These are phyloP conservation scores for Beta macrorhiza DNA, from an alignment of 179 eudicot genomes.

Conservation along the genomic window DNA sequence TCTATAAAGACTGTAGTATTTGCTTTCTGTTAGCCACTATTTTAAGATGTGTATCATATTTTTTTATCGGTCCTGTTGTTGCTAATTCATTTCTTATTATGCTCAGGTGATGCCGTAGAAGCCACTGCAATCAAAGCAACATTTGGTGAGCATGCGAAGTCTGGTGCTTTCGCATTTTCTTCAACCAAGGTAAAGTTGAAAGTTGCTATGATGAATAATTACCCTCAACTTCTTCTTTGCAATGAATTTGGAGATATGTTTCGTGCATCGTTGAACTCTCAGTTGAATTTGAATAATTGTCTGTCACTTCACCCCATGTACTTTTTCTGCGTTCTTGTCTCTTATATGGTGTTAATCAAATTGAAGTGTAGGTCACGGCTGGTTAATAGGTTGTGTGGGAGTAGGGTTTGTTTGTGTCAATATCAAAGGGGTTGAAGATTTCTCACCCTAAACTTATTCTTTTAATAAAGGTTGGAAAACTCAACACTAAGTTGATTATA, in stretches of 20 bases:
- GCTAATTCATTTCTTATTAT: conserved; percentile 16
- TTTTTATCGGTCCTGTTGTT: not conserved
- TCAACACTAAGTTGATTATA: not conserved
- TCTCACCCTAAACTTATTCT: not conserved
- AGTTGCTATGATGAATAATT: not conserved
- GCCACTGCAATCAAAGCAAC: conserved; percentile 74
- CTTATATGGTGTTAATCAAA: not conserved
- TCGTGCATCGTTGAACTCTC: not conserved
- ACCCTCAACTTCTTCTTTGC: conserved; percentile 2
- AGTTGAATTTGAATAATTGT: not conserved
- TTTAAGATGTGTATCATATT: conserved; percentile 6
- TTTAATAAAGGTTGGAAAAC: not conserved
- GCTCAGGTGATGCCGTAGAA: conserved; percentile 74
- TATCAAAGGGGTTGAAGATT: not conserved
- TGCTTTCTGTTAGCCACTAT: conserved; percentile 2
- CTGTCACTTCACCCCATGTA: not conserved
- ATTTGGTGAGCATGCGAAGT: conserved; percentile 71
- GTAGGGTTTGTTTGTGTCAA: not conserved
- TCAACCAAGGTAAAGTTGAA: conserved; percentile 76
- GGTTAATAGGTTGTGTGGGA: not conserved
- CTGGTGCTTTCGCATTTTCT: conserved; percentile 78
- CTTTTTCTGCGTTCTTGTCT: not conserved
- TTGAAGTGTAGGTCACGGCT: not conserved
- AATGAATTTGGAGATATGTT: not conserved
- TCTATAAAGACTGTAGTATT: conserved; percentile 2